Conservation (phyloP, 495 filamentous ascomycete genomes). For the Lichina pygmaea region DNA sequence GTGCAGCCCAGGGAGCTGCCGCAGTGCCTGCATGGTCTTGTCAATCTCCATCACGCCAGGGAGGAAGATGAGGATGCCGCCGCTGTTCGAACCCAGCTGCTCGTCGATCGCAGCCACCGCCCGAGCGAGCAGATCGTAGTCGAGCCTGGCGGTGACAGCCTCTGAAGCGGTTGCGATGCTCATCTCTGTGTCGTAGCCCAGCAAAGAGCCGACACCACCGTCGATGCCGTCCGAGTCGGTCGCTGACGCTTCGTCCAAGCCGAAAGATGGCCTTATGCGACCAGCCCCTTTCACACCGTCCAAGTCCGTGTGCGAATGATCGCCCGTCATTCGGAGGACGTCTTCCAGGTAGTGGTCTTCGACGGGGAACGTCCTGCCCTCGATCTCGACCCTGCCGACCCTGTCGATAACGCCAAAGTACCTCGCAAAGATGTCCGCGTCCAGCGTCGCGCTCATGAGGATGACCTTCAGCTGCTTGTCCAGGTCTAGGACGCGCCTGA, state of each 20-base stretch:
- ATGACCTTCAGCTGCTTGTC: conserved; percentile 73
- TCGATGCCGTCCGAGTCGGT: conserved; percentile 12
- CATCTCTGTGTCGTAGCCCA: too few relatives aligned
- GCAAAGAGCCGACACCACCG: conserved; percentile 5
- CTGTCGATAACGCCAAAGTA: conserved; percentile 49
- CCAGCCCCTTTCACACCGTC: conserved; percentile 8
- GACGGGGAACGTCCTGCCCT: conserved; percentile 74
- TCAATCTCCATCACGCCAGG: conserved; percentile 74
- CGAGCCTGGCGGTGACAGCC: conserved; percentile 33
- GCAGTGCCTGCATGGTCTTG: conserved; percentile 44
- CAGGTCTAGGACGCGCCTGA: conserved; percentile 55
- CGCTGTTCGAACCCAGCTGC: conserved; percentile 32
- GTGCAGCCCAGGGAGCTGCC: conserved; percentile 40
- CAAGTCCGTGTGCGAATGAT: conserved; percentile 8
- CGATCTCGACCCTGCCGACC: conserved; percentile 61
- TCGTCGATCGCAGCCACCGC: conserved; percentile 57
- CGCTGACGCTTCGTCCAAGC: conserved; percentile 13
- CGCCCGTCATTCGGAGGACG: conserved; percentile 31
- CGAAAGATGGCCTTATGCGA: background rate
- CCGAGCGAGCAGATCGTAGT: conserved; percentile 67
- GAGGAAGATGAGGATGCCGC: conserved; percentile 83
- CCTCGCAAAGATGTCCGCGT: conserved; percentile 57
- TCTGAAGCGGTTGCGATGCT: conserved; percentile 4
- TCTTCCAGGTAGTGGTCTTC: conserved; percentile 79
- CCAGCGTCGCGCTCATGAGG: conserved; percentile 94